phyloP scores from a whole-genome alignment of 352 stramenopile species.

The Phytophthora pluvialis region DNA sequence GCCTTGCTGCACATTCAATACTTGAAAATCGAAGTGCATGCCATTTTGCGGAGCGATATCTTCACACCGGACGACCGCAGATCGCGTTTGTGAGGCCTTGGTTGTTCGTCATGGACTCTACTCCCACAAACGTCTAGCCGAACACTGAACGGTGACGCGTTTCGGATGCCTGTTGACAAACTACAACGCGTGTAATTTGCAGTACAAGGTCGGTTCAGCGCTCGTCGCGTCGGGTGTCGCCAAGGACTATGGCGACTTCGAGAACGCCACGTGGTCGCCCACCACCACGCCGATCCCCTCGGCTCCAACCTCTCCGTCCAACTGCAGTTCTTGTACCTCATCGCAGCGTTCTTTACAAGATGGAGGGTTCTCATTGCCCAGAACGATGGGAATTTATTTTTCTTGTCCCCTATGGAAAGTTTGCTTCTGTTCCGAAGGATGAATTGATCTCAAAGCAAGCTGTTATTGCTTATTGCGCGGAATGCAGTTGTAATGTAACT shows the following conservation, averaged over 20 bases:
- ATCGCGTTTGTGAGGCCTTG: neutral
- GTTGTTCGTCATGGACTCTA: neutral
- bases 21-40: neutral
- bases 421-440: neutral
- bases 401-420: neutral
- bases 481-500: neutral
- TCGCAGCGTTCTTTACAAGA: neutral
- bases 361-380: neutral
- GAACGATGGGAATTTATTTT: constrained; percentile 10
- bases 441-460: neutral
- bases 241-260: neutral
- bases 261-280: neutral
- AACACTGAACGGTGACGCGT: neutral
- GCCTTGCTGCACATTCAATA: neutral
- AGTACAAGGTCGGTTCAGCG: neutral
- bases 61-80: neutral
- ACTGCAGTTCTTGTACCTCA: neutral
- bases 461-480: neutral
- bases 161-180: neutral
- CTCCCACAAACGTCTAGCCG: neutral
- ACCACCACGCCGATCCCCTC: constrained; percentile 1
- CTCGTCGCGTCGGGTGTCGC: neutral
- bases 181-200: neutral
- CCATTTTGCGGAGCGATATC: neutral
- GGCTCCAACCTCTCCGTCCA: neutral